Evolutionary conservation across 2,329 filamentous ascomycete genomes (phyloP), one percentile per base, ranked within the genome.

Genomic region (Microdochium bolleyi): DNA sequence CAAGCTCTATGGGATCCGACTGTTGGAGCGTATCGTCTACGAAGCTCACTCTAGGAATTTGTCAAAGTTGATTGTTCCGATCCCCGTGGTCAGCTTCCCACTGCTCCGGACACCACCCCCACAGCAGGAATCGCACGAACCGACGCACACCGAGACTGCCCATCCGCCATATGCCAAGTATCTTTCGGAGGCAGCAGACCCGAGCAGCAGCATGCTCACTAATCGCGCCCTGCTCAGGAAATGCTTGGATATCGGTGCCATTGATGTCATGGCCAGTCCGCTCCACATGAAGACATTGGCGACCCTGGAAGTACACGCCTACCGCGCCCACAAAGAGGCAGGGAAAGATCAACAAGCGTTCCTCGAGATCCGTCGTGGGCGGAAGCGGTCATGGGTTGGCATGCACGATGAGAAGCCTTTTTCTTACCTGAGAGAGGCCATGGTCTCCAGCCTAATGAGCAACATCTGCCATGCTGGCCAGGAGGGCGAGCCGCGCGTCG

Each of bases 371-470:
- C 87, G 86, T 63, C 84, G 86, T 59, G 84, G 85, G 48, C 81
- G 91, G 52, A 95, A 95, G 68, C 82, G 90, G 51, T 96, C 92
- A 0, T 96, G 92, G 92, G 90, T 96, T 44, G 91, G 92, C 24
- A 80, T 95, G 11, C 83, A 89, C 62, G 88, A 92, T 59, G 82
- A 89, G 60, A 87, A 92, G 65, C 90, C 91, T 1, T 96, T 91
- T 71, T 85, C 89, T 16, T 96, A 96, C 70, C 73, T 96, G 52
- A 80, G 92, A 55, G 92, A 96, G 71, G 89, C 88, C 50, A 96
- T 96, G 90, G 92, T 96, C 4, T 94, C 90, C 1, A 85, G 85
- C 53, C 77, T 96, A 53, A 94, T 96, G 88, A 87, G 85, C 62
- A 84, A 89, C 37, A 96, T 96, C 52, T 96, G 92, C 68, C 88